Evolutionary conservation across 148 eudicot species (phyloP).

Genomic region (Polygonum aviculare): DNA sequence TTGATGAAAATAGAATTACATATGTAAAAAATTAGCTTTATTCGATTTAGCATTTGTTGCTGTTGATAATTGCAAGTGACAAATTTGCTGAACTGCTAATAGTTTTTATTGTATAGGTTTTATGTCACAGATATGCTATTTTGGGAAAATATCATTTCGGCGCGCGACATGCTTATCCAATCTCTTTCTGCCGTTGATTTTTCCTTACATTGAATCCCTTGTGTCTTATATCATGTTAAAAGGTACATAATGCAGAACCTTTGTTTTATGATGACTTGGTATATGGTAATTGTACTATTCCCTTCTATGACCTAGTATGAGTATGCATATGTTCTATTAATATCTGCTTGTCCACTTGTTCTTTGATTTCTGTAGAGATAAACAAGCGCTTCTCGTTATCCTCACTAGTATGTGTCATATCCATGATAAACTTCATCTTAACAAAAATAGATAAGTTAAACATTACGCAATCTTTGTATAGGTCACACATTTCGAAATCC

Average conservation of each 20-base stretch:
- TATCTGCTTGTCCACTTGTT: background rate
- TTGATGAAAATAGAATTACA: background rate
- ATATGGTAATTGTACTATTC: background rate
- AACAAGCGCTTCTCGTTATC: background rate
- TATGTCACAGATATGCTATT: background rate
- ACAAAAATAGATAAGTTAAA: background rate
- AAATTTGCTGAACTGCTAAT: background rate
- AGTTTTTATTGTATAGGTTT: background rate
- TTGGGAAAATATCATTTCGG: background rate
- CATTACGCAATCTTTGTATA: background rate
- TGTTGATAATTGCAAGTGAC: background rate
- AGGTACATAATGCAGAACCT: background rate
- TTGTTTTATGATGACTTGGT: background rate
- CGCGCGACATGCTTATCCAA: background rate
- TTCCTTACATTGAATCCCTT: background rate
- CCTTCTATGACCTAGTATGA: background rate
- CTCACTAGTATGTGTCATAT: background rate
- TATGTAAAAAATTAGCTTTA: background rate
- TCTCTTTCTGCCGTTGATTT: background rate
- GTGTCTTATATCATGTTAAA: background rate
- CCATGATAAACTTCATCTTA: background rate
- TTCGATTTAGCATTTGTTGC: too few relatives aligned
- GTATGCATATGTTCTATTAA: background rate
- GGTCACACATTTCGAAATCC: background rate
- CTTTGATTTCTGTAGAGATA: background rate